Evolutionary conservation across 2,329 filamentous ascomycete species (phyloP).

Genomic region (Arthroderma uncinatum): DNA sequence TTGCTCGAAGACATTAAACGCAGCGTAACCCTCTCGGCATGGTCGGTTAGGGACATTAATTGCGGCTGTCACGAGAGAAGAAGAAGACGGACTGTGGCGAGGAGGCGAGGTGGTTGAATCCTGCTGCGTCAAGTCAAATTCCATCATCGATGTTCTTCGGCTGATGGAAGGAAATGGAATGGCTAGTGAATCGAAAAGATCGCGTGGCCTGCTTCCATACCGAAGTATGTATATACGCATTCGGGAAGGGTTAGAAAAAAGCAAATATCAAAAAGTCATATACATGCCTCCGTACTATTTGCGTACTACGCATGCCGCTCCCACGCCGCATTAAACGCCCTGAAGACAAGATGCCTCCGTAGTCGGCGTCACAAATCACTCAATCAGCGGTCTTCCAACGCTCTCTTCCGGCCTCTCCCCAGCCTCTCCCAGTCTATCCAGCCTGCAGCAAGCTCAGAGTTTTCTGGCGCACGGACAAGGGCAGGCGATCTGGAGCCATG

Average conservation of each 20-base stretch:
- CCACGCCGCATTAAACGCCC: background rate
- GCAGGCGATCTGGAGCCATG: background rate
- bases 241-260: background rate
- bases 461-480: slow-evolving; percentile 2
- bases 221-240: background rate
- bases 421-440: background rate
- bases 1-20: background rate
- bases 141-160: background rate
- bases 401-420: background rate
- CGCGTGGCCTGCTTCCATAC: slow-evolving; percentile 2
- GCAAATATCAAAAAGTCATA: background rate
- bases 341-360: background rate
- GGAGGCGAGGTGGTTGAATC: background rate
- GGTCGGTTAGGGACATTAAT: background rate
- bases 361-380: background rate
- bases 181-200: background rate
- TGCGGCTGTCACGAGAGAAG: background rate
- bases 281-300: background rate
- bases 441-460: background rate
- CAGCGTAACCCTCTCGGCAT: background rate
- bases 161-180: background rate
- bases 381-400: background rate
- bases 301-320: background rate
- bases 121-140: too few relatives aligned
- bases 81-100: background rate